These are phyloP conservation scores for Ilyonectria mors-panacis DNA, from an alignment of 2,329 filamentous ascomycete genomes.

Conservation along the genomic window DNA sequence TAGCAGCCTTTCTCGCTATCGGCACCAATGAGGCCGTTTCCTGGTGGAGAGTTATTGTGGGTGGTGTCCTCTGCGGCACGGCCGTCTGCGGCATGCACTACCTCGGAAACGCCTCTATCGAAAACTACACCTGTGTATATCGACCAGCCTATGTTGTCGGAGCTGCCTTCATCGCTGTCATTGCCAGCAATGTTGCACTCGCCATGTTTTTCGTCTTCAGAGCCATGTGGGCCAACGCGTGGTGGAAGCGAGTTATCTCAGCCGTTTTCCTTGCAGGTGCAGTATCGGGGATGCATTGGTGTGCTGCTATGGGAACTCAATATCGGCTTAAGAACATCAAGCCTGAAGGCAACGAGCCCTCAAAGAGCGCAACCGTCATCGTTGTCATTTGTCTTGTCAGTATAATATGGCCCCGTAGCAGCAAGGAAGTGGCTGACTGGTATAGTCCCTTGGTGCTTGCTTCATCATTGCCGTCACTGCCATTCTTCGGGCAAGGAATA, in stretches of 20 bases:
- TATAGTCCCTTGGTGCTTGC: constrained; percentile 73
- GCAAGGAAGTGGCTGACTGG: constrained; percentile 8
- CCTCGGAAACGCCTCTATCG: constrained; percentile 84
- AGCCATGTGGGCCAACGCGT: constrained; percentile 82
- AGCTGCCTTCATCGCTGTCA: constrained; percentile 79
- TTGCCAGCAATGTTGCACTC: constrained; percentile 79
- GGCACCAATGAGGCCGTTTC: constrained; percentile 72
- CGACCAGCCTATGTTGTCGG: constrained; percentile 72
- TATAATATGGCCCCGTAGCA: constrained; percentile 18
- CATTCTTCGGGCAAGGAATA: constrained; percentile 67
- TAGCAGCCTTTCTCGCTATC: constrained; percentile 79
- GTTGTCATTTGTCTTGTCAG: constrained; percentile 80
- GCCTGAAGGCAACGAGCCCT: constrained; percentile 57
- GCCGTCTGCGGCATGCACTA: constrained; percentile 92
- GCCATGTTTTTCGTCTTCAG: constrained; percentile 84
- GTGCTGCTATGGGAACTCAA: constrained; percentile 78
- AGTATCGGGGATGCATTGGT: constrained; percentile 92
- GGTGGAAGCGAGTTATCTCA: constrained; percentile 80
- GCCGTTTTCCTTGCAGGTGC: constrained; percentile 80
- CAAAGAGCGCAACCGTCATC: constrained; percentile 77
- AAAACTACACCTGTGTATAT: constrained; percentile 81
- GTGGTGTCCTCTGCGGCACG: constrained; percentile 52
- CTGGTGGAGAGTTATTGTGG: constrained; percentile 71
- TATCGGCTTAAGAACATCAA: constrained; percentile 71
- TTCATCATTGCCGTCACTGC: constrained; percentile 70